Evolutionary conservation across 139 green algal species (phyloP).

Genomic region (Chlorella vulgaris): DNA sequence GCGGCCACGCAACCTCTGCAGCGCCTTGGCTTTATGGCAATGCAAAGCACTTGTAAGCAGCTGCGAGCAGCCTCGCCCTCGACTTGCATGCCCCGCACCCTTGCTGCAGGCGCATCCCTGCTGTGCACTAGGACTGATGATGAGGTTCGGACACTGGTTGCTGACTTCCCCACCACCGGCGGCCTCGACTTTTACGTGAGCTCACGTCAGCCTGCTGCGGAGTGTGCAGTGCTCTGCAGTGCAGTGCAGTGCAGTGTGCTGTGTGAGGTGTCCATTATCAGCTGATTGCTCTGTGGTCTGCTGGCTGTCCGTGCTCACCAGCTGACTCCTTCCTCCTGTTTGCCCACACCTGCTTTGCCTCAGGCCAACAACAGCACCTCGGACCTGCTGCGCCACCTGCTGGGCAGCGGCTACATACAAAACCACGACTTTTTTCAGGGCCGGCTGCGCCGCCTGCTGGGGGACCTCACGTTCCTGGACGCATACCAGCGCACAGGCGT

Average conservation of each 20-base stretch:
- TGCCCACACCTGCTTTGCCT: neutral
- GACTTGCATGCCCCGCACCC: neutral
- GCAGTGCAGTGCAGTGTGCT: too few relatives aligned
- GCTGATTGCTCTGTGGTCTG: too few relatives aligned
- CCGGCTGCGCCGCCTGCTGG: slow-evolving; percentile 44
- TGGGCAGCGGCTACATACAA: neutral
- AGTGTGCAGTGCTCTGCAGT: too few relatives aligned
- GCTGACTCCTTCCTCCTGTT: neutral
- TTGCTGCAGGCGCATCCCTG: slow-evolving; percentile 41
- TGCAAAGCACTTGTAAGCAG: too few relatives aligned
- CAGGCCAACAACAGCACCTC: neutral
- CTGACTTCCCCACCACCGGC: slow-evolving; percentile 5
- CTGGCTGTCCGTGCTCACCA: neutral
- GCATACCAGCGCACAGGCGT: slow-evolving; percentile 43
- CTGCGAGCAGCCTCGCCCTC: too few relatives aligned
- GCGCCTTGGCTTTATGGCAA: too few relatives aligned
- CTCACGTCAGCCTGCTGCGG: neutral
- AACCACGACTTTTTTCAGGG: slow-evolving; percentile 45
- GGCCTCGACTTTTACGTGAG: slow-evolving; percentile 88
- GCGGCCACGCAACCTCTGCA: too few relatives aligned
- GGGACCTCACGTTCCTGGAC: slow-evolving; percentile 87
- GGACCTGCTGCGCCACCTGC: neutral
- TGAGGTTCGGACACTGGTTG: slow-evolving; percentile 78
- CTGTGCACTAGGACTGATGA: slow-evolving; percentile 69
- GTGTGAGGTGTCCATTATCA: too few relatives aligned